Conservation (phyloP, 2,329 filamentous ascomycete genomes). For the Apiospora malaysiana region DNA sequence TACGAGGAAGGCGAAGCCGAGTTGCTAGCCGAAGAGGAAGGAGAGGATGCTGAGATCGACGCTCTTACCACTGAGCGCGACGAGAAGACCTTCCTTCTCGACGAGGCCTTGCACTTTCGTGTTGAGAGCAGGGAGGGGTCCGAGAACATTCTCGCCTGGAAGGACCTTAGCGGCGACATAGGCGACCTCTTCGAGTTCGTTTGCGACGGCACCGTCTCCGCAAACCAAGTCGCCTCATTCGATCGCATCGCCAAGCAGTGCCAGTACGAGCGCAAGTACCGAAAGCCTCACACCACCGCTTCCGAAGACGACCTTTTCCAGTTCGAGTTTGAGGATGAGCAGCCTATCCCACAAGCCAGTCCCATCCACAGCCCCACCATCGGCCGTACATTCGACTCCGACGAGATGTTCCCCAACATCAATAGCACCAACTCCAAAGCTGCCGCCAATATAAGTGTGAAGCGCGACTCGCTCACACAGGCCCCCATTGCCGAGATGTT, state of each 20-base stretch:
- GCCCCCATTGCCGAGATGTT: slow-evolving; percentile 42
- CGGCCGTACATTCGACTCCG: slow-evolving; percentile 60
- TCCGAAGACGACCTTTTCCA: slow-evolving; percentile 80
- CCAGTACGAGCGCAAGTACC: slow-evolving; percentile 96
- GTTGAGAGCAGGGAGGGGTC: slow-evolving; percentile 80
- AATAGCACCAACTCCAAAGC: slow-evolving; percentile 47
- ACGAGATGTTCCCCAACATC: slow-evolving; percentile 57
- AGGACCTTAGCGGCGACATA: slow-evolving; percentile 89
- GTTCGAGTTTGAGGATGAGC: slow-evolving; percentile 76
- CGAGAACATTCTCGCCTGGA: slow-evolving; percentile 91
- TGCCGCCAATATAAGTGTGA: slow-evolving; percentile 53
- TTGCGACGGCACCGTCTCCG: slow-evolving; percentile 76
- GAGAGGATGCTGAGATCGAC: slow-evolving; percentile 78
- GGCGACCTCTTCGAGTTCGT: slow-evolving; percentile 99
- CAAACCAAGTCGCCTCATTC: slow-evolving; percentile 78
- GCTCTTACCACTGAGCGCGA: slow-evolving; percentile 82
- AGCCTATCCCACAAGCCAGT: slow-evolving; percentile 69
- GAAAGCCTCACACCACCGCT: slow-evolving; percentile 78
- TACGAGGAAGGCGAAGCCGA: slow-evolving; percentile 98
- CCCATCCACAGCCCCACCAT: slow-evolving; percentile 65
- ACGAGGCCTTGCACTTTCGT: slow-evolving; percentile 87
- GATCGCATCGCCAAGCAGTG: slow-evolving; percentile 86
- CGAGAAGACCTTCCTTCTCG: slow-evolving; percentile 97
- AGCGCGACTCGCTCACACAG: slow-evolving; percentile 43
- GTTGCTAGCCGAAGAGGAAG: slow-evolving; percentile 85